phyloP scores from a whole-genome alignment of 148 eudicot genomes.

The Diospyros lotus region DNA sequence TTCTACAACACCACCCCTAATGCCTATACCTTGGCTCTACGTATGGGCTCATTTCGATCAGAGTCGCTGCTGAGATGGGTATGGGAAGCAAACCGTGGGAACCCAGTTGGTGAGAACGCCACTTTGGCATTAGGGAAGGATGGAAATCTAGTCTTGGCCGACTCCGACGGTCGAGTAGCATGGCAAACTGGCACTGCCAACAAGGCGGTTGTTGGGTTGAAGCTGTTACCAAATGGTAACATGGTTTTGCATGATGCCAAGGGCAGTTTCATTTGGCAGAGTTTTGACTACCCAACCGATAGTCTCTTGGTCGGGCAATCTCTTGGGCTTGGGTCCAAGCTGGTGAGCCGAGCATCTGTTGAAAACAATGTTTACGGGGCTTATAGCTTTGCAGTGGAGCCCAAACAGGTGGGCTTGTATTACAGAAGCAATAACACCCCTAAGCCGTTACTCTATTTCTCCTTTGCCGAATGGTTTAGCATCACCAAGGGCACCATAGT shows the following conservation, averaged over 20 bases:
- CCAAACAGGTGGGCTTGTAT: constrained; percentile 18
- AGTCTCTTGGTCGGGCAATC: constrained; percentile 30
- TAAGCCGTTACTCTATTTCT: constrained; percentile 14
- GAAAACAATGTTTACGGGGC: constrained; percentile 20
- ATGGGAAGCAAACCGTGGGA: constrained; percentile 36
- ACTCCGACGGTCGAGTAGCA: constrained; percentile 19
- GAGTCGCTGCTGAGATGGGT: constrained; percentile 32
- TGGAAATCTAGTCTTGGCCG: constrained; percentile 33
- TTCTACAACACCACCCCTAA: constrained; percentile 33
- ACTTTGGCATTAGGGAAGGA: constrained; percentile 22
- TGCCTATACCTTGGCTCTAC: constrained; percentile 24
- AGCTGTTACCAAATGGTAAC: constrained; percentile 32
- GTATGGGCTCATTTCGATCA: constrained; percentile 21
- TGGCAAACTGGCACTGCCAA: constrained; percentile 37
- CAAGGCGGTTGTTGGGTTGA: constrained; percentile 27
- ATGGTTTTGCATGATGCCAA: constrained; percentile 28
- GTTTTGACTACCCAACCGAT: constrained; percentile 29
- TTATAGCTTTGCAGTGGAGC: constrained; percentile 25
- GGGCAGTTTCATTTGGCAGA: constrained; percentile 27
- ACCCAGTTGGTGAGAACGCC: constrained; percentile 31
- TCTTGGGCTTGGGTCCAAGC: constrained; percentile 12
- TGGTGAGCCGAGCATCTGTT: constrained; percentile 29
- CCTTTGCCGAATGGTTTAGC: constrained; percentile 1
- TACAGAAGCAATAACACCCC: constrained; percentile 16
- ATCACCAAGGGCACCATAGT: constrained; percentile 9